Evolutionary conservation across 1,284 basidiomycete species (phyloP), one percentile per base, ranked within the genome.

Genomic region (Pseudozyma sp.): DNA sequence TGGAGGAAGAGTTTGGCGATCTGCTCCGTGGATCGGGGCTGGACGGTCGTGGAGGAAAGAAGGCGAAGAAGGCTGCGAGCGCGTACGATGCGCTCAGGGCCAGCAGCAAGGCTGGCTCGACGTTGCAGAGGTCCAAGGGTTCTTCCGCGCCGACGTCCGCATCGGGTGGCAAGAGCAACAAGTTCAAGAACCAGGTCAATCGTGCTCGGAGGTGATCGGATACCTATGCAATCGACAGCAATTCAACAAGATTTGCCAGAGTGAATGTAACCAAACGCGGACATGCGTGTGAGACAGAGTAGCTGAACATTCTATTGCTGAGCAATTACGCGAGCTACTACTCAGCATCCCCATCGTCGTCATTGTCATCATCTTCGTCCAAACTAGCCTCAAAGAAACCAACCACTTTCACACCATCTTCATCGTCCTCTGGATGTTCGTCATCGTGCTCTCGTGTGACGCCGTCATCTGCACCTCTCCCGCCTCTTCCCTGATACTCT

Each of bases 1-100:
- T 82, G 54, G 81, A 82, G 53, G 81, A 84, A 55, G 82, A 84
- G 61, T 83, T 84, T 62, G 82, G 82, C 30, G 82, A 82, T 59
- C 58, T 84, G 42, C 65, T 84, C 35, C 47, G 81, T 34, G 71
- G 70, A n/a, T 59, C 66, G 8, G 71, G 71, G 16, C 29, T 69
- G 51, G 71, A 68, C 30, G 71, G 71, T 29, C 59, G 66, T 10
- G 68, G 68, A 30, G 69, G 73, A 0, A 76, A 76, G 44, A 76
- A 76, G 62, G 70, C 66, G n/a, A 72, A 65, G 50, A 72, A 71
- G 57, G 65, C 64, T 11, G 60, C 72, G 35, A 48, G 65, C 14
- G 69, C 73, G 11, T 72, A 71, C 49, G 63, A 76, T 37, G 35
- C 57, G 30, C 60, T 71, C 33, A 48, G 73, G 5, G 43, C 66